Percentiles rank a stretch among this genome's conserved stretches.
Conservation (phyloP, 495 filamentous ascomycete genomes). For the Tuber brumale region DNA sequence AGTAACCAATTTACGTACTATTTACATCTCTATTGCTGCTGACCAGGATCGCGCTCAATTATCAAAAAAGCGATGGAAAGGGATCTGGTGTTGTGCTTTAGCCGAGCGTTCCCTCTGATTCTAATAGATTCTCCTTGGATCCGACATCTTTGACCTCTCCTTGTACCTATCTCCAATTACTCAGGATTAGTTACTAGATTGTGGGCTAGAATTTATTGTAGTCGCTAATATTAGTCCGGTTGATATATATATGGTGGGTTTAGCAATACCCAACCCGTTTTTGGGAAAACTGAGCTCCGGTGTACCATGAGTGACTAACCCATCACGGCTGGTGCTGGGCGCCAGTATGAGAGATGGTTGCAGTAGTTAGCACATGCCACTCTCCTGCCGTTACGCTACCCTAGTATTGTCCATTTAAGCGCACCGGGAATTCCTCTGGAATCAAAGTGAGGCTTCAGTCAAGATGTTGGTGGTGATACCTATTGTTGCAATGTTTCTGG, state of each 20-base stretch:
- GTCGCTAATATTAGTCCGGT: not conserved
- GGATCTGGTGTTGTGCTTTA: not conserved
- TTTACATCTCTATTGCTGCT: too few relatives aligned
- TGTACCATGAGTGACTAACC: not conserved
- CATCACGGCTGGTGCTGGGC: too few relatives aligned
- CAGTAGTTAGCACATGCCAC: too few relatives aligned
- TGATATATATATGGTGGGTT: not conserved
- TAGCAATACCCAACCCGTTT: not conserved
- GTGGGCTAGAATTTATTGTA: too few relatives aligned
- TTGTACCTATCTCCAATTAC: not conserved
- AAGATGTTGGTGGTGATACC: too few relatives aligned
- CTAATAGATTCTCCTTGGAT: not conserved
- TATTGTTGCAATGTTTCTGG: too few relatives aligned
- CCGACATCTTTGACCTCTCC: not conserved
- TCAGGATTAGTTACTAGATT: not conserved
- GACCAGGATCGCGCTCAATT: not conserved
- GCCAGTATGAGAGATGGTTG: too few relatives aligned
- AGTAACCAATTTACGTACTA: too few relatives aligned
- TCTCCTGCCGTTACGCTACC: too few relatives aligned
- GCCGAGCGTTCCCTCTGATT: not conserved
- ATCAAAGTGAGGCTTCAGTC: too few relatives aligned
- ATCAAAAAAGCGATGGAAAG: not conserved
- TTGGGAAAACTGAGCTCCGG: not conserved
- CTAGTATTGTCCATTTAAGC: too few relatives aligned
- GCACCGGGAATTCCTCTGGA: too few relatives aligned